Conservation (phyloP, 495 filamentous ascomycete species). For the Penicillium desertorum region DNA sequence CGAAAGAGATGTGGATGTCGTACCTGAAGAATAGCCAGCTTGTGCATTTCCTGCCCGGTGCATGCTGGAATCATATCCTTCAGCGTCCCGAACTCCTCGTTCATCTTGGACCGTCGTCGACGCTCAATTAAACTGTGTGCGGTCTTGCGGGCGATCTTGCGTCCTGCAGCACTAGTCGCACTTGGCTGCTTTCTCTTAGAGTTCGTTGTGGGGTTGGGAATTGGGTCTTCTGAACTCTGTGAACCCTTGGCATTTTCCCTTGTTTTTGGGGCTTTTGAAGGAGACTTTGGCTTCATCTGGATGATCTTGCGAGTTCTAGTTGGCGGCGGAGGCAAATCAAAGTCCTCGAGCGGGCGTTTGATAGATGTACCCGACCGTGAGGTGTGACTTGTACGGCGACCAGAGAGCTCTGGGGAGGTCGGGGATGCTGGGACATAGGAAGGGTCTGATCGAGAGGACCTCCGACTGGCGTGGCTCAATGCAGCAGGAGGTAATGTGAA, state of each 20-base stretch:
- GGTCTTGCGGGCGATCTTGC: slow-evolving; percentile 94
- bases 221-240: slow-evolving; percentile 20
- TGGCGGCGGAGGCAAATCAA: slow-evolving; percentile 86
- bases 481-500: slow-evolving; percentile 88
- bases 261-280: slow-evolving; percentile 28
- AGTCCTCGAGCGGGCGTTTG: slow-evolving; percentile 53
- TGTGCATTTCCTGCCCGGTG: slow-evolving; percentile 90
- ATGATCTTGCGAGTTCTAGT: slow-evolving; percentile 94
- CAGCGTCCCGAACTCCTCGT: slow-evolving; percentile 91
- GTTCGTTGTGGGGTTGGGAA: slow-evolving; percentile 29
- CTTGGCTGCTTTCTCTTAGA: slow-evolving; percentile 67
- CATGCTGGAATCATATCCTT: slow-evolving; percentile 97
- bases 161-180: slow-evolving; percentile 74
- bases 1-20: slow-evolving; percentile 14
- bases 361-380: slow-evolving; percentile 54
- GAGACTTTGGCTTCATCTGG: slow-evolving; percentile 76
- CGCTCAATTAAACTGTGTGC: slow-evolving; percentile 95
- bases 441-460: slow-evolving; percentile 45
- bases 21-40: slow-evolving; percentile 93
- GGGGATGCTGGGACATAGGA: slow-evolving; percentile 58
- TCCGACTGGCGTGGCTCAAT: slow-evolving; percentile 48
- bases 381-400: slow-evolving; percentile 48
- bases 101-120: slow-evolving; percentile 92
- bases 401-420: slow-evolving; percentile 47
- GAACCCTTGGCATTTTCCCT: slow-evolving; percentile 33